Conservation (phyloP, 2,329 filamentous ascomycete genomes). For the Scedosporium apiospermum region DNA sequence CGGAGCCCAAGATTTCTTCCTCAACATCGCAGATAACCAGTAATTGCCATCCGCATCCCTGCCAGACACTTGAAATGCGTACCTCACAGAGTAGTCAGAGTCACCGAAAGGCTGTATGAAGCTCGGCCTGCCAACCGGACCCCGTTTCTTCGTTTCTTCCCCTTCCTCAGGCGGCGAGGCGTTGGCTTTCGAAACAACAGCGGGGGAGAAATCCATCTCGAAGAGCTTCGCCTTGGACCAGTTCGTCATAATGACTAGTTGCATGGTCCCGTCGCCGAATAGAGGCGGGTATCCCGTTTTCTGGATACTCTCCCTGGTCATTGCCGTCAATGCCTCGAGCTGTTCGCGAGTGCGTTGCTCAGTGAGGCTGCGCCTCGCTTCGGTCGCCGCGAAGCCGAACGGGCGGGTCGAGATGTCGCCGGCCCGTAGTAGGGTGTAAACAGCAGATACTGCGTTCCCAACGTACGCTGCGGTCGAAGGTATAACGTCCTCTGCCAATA, state of each 20-base stretch:
- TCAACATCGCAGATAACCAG: slow-evolving; percentile 16
- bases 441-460: slow-evolving; percentile 16
- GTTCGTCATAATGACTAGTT: slow-evolving; percentile 27
- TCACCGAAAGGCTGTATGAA: slow-evolving; percentile 11
- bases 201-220: slow-evolving; percentile 25
- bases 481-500: slow-evolving; percentile 7
- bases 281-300: slow-evolving; percentile 14
- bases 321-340: slow-evolving; percentile 18
- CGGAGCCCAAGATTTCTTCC: slow-evolving; percentile 17
- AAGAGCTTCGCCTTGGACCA: slow-evolving; percentile 27
- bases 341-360: slow-evolving; percentile 25
- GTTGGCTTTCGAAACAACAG: slow-evolving; percentile 12
- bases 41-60: slow-evolving; percentile 19
- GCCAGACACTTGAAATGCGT: slow-evolving; percentile 14
- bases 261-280: slow-evolving; percentile 20
- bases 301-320: slow-evolving; percentile 12
- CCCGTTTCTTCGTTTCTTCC: background rate
- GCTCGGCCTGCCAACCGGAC: slow-evolving; percentile 7
- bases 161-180: background rate
- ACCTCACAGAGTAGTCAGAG: slow-evolving; percentile 5
- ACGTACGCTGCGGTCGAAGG: slow-evolving; percentile 13
- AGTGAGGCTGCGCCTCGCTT: slow-evolving; percentile 20
- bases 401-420: slow-evolving; percentile 13
- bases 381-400: slow-evolving; percentile 18
- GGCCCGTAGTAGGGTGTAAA: slow-evolving; percentile 15